Conservation (phyloP, 2,329 filamentous ascomycete genomes). For the Basipetospora chlamydospora region DNA sequence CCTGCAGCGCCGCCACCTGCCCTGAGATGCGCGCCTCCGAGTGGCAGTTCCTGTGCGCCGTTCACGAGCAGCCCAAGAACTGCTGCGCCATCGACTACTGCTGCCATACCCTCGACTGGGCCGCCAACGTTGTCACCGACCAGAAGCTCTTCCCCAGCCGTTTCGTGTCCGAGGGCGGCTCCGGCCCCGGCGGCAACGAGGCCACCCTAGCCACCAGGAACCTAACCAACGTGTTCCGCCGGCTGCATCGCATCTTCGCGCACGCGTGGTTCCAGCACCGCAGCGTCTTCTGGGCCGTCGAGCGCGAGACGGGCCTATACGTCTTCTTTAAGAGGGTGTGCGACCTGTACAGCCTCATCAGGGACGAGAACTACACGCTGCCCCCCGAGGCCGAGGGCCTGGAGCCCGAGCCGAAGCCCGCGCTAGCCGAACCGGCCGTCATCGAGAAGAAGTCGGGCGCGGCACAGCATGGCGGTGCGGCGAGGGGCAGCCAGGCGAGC, state of each 20-base stretch:
- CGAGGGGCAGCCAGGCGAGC: slow-evolving; percentile 5
- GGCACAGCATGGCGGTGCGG: too few species aligned
- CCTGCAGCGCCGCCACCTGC: slow-evolving; percentile 79
- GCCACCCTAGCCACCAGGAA: slow-evolving; percentile 59
- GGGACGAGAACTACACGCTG: slow-evolving; percentile 89
- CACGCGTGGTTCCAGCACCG: slow-evolving; percentile 98
- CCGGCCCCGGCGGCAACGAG: too few species aligned
- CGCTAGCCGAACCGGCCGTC: too few species aligned
- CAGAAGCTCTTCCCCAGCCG: slow-evolving; percentile 91
- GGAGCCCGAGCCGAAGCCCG: slow-evolving; percentile 24
- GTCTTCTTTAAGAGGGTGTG: slow-evolving; percentile 96
- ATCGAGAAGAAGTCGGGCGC: slow-evolving; percentile 15
- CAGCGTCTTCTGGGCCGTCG: slow-evolving; percentile 87
- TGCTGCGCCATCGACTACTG: slow-evolving; percentile 99
- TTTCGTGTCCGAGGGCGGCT: slow-evolving; percentile 42
- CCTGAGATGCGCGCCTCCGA: slow-evolving; percentile 97
- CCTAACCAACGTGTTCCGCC: slow-evolving; percentile 85
- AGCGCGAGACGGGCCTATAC: slow-evolving; percentile 82
- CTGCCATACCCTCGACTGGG: slow-evolving; percentile 97
- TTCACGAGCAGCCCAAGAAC: slow-evolving; percentile 89
- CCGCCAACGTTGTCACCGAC: slow-evolving; percentile 83
- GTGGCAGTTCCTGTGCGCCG: slow-evolving; percentile 97
- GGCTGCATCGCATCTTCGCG: slow-evolving; percentile 91
- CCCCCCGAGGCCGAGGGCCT: slow-evolving; percentile 83
- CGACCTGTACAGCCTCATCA: slow-evolving; percentile 78